phyloP scores from a whole-genome alignment of 2,329 filamentous ascomycete species.

The Calonectria multiphialidica region DNA sequence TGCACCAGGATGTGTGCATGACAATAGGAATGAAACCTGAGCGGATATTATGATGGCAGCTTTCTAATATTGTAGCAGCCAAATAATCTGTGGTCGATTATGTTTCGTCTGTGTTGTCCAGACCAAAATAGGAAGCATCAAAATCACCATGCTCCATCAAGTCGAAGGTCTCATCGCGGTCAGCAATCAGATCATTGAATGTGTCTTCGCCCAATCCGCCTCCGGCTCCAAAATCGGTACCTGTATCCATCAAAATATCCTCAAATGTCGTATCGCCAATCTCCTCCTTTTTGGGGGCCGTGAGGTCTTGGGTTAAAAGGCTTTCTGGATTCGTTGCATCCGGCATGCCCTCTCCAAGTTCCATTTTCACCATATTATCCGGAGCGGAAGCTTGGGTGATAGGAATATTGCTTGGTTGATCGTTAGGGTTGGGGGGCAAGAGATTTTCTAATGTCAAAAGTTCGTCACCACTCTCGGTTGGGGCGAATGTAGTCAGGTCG shows the following conservation, averaged over 20 bases:
- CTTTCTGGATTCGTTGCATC: background rate
- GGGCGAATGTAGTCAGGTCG: slow-evolving; percentile 59
- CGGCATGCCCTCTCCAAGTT: slow-evolving; percentile 2
- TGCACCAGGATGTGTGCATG: too few relatives aligned
- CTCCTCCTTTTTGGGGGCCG: slow-evolving; percentile 37
- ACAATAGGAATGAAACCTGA: background rate
- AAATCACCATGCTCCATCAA: slow-evolving; percentile 59
- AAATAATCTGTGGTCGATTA: background rate
- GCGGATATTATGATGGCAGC: background rate
- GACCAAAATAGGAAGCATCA: slow-evolving; percentile 60
- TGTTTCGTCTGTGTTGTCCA: slow-evolving; percentile 42
- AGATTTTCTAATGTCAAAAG: slow-evolving; percentile 47
- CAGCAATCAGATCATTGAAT: slow-evolving; percentile 64
- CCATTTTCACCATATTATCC: slow-evolving; percentile 27
- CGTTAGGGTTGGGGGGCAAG: slow-evolving; percentile 40
- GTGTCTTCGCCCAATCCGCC: slow-evolving; percentile 51
- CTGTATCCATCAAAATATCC: slow-evolving; percentile 60
- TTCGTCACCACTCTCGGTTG: slow-evolving; percentile 46
- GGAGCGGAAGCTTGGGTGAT: slow-evolving; percentile 24
- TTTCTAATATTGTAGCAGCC: background rate
- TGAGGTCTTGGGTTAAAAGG: background rate
- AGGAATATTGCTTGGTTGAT: slow-evolving; percentile 28
- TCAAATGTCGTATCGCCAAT: slow-evolving; percentile 51
- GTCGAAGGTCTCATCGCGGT: slow-evolving; percentile 56
- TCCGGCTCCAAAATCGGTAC: slow-evolving; percentile 47